Evolutionary conservation across 106 monocot genomes (phyloP).

Genomic region (Triglochin maritima): DNA sequence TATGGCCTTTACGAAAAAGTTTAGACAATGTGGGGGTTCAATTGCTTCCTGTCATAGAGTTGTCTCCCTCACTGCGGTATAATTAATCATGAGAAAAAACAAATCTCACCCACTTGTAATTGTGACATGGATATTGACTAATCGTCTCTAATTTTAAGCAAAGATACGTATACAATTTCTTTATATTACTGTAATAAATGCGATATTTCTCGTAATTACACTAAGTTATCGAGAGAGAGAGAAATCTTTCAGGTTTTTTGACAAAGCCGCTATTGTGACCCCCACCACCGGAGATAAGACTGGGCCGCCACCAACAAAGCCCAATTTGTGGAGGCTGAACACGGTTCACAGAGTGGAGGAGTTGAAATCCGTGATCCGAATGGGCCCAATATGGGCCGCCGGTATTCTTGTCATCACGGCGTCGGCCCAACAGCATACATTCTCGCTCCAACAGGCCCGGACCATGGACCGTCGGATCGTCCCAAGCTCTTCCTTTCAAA

Average conservation of each 20-base stretch:
- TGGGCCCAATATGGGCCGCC: constrained; percentile 82
- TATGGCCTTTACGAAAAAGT: too few relatives aligned
- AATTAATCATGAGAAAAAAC: too few relatives aligned
- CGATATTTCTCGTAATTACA: too few relatives aligned
- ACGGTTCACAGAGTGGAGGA: constrained; percentile 90
- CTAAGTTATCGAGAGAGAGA: too few relatives aligned
- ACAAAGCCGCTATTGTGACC: constrained; percentile 19
- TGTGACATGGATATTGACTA: too few relatives aligned
- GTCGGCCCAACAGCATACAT: constrained; percentile 56
- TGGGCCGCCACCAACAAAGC: background rate
- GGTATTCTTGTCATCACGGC: constrained; percentile 75
- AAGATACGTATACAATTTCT: too few relatives aligned
- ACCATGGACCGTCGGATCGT: constrained; percentile 77
- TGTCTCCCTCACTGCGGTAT: too few relatives aligned
- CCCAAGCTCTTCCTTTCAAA: constrained; percentile 36
- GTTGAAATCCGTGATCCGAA: constrained; percentile 65
- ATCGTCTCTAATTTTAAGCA: too few relatives aligned
- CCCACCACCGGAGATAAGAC: background rate
- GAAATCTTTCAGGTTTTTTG: constrained; percentile 7
- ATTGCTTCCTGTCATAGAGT: too few relatives aligned
- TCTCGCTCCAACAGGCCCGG: constrained; percentile 75
- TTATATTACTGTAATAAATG: too few relatives aligned
- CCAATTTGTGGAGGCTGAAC: constrained; percentile 57
- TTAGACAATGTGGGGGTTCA: too few relatives aligned
- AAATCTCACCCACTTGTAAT: too few relatives aligned